These are phyloP conservation scores for Aspergillus mulundensis DNA, from an alignment of 495 filamentous ascomycete genomes.

Conservation along the genomic window DNA sequence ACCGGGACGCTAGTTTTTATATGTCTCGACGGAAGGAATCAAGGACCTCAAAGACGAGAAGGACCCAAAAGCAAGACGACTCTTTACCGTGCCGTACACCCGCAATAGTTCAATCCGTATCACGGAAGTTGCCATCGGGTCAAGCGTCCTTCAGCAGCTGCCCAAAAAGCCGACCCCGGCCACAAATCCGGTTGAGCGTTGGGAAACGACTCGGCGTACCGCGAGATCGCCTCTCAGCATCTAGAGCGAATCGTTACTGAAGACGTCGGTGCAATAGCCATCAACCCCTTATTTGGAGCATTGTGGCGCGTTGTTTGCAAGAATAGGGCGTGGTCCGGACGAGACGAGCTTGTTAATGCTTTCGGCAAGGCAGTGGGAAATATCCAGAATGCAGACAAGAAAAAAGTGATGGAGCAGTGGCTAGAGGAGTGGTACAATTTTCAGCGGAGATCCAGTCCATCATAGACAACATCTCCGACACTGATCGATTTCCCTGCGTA, in stretches of 20 bases:
- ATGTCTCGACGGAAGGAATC: conserved; percentile 8
- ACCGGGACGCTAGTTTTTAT: conserved; percentile 7
- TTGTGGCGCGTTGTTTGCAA: conserved; percentile 46
- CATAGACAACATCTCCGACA: conserved; percentile 40
- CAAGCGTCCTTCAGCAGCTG: conserved; percentile 7
- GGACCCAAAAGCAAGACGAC: background rate
- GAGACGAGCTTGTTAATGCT: conserved; percentile 32
- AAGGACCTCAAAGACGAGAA: conserved; percentile 4
- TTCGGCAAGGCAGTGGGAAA: conserved; percentile 33
- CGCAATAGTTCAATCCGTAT: background rate
- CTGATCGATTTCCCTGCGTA: conserved; percentile 47
- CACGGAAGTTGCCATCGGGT: conserved; percentile 10
- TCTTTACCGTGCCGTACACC: conserved; percentile 3
- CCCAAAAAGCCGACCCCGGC: conserved; percentile 23
- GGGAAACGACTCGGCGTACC: conserved; percentile 32
- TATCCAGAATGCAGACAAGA: conserved; percentile 25
- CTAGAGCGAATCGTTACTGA: conserved; percentile 35
- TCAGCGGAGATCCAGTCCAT: conserved; percentile 34
- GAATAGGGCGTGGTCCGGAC: conserved; percentile 32
- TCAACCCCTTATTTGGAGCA: conserved; percentile 46
- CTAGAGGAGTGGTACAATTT: conserved; percentile 45
- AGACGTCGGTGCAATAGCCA: conserved; percentile 35
- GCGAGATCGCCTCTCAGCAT: conserved; percentile 25
- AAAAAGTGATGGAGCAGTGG: conserved; percentile 37
- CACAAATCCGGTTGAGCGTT: conserved; percentile 34